phyloP scores from a whole-genome alignment of 257 asterid genomes.

The Ophiorrhiza pumila region DNA sequence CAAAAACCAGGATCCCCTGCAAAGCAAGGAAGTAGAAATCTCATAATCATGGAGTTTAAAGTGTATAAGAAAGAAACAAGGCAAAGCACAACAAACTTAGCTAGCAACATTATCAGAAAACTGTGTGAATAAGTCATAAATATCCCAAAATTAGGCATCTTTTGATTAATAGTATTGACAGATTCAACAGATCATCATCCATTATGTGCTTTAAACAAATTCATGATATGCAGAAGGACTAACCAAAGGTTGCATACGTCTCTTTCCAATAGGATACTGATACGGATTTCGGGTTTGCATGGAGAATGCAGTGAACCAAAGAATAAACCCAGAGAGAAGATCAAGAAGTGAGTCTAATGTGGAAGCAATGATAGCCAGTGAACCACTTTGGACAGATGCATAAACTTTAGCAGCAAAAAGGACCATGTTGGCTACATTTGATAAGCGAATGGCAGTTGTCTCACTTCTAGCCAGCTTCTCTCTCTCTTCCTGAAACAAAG shows the following conservation, averaged over 20 bases:
- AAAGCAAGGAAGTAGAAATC: slow-evolving; percentile 8
- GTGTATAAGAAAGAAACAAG: neutral
- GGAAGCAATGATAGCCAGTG: slow-evolving; percentile 52
- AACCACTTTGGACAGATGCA: slow-evolving; percentile 50
- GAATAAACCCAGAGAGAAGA: slow-evolving; percentile 49
- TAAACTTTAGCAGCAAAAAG: slow-evolving; percentile 54
- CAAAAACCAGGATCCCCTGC: slow-evolving; percentile 62
- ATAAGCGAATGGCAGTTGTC: slow-evolving; percentile 46
- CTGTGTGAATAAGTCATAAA: neutral
- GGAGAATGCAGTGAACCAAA: slow-evolving; percentile 56
- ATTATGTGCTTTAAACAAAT: neutral
- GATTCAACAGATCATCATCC: neutral
- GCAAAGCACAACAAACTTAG: neutral
- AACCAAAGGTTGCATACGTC: slow-evolving; percentile 62
- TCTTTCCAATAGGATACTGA: slow-evolving; percentile 55
- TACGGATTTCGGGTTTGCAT: slow-evolving; percentile 53
- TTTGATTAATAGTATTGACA: neutral
- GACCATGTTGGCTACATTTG: slow-evolving; percentile 51
- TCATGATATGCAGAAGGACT: slow-evolving; percentile 21
- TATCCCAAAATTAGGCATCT: neutral
- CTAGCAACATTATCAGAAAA: neutral
- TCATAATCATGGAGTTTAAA: neutral
- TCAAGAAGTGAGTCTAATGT: slow-evolving; percentile 57
- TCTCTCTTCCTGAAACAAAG: slow-evolving; percentile 41
- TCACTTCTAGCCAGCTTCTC: slow-evolving; percentile 50